Conservation (phyloP, 1,284 basidiomycete genomes). For the Rhodotorula sp. region DNA sequence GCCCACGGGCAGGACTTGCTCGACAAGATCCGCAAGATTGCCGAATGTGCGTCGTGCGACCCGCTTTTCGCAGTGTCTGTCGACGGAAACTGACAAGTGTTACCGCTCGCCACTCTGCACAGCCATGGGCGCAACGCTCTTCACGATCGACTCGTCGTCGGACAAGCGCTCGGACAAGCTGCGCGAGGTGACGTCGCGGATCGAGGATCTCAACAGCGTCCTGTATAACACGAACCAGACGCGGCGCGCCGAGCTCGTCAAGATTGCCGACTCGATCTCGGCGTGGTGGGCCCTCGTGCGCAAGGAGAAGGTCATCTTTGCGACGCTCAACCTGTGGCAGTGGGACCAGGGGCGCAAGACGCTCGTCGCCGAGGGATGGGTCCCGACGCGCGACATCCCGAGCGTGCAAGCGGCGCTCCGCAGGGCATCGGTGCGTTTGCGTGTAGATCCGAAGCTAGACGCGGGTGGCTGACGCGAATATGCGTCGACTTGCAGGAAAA, state of each 20-base stretch:
- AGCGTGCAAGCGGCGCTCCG: constrained; percentile 84
- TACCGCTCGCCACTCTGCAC: fast-evolving
- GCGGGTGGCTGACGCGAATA: background rate
- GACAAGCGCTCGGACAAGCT: constrained; percentile 89
- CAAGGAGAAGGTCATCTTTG: constrained; percentile 94
- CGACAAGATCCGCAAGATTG: constrained; percentile 96
- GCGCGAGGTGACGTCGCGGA: constrained; percentile 79
- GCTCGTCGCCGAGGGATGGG: constrained; percentile 96
- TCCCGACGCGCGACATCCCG: constrained; percentile 85
- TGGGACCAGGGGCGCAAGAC: constrained; percentile 93
- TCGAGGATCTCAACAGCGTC: constrained; percentile 90
- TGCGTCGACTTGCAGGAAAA: constrained; percentile 64
- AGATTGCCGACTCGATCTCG: constrained; percentile 79
- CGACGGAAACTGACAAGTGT: background rate
- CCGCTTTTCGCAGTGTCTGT: background rate
- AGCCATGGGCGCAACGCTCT: constrained; percentile 92
- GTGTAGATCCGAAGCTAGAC: background rate
- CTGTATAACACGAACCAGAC: constrained; percentile 87
- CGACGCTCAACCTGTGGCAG: constrained; percentile 90
- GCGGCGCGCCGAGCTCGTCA: constrained; percentile 79
- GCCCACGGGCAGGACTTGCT: constrained; percentile 92
- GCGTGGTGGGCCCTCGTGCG: constrained; percentile 92
- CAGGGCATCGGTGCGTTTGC: constrained; percentile 73
- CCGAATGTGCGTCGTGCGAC: constrained; percentile 64
- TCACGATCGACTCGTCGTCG: constrained; percentile 91